phyloP scores from a whole-genome alignment of 768 basidiomycete genomes.

The Trametes cubensis region DNA sequence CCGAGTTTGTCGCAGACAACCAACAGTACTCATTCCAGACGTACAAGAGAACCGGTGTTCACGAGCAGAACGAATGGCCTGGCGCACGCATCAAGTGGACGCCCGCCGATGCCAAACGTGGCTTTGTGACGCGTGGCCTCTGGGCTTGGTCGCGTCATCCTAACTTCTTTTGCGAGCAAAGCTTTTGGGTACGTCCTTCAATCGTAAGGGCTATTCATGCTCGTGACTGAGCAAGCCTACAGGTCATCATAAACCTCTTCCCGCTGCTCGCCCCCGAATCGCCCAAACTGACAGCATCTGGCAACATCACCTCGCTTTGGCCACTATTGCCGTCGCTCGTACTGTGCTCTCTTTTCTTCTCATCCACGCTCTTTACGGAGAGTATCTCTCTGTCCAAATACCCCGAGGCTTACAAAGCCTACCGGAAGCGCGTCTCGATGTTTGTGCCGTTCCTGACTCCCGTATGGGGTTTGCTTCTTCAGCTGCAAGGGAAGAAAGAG shows the following conservation, averaged over 20 bases:
- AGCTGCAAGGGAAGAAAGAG: conserved; percentile 40
- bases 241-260: conserved; percentile 73
- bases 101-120: conserved; percentile 67
- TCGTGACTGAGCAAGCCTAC: not conserved
- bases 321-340: conserved; percentile 58
- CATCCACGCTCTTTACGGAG: conserved; percentile 82
- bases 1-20: conserved; percentile 89
- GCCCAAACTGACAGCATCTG: conserved; percentile 28
- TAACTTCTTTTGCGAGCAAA: conserved; percentile 90
- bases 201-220: not conserved
- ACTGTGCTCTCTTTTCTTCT: conserved; percentile 72
- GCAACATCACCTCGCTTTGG: conserved; percentile 34
- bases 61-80: conserved; percentile 57
- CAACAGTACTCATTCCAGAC: conserved; percentile 87
- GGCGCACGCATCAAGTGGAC: conserved; percentile 70
- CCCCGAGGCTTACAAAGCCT: conserved; percentile 66
- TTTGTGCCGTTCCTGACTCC: conserved; percentile 58
- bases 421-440: conserved; percentile 80
- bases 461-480: conserved; percentile 46
- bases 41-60: conserved; percentile 62
- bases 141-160: conserved; percentile 91
- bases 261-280: conserved; percentile 54
- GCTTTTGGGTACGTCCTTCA: conserved; percentile 68
- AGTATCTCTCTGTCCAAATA: conserved; percentile 78
- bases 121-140: conserved; percentile 82